phyloP scores from a whole-genome alignment of 352 stramenopile genomes.

The Phytophthora fragariae region DNA sequence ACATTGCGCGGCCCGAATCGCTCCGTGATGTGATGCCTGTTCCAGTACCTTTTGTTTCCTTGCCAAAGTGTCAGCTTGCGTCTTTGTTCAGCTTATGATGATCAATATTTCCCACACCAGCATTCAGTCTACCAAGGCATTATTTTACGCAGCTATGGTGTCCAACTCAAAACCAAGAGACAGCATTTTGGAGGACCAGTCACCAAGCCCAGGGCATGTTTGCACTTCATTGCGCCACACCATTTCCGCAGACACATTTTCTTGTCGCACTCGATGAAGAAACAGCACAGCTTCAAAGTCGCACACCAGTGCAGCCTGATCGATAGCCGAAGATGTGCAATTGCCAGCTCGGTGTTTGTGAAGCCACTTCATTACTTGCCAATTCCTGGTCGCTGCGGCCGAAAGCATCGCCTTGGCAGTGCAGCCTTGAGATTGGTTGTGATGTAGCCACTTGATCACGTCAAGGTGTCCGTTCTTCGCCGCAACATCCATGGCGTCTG shows the following conservation, averaged over 20 bases:
- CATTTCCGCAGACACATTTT: not conserved
- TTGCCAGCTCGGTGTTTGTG: not conserved
- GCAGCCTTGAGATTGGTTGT: not conserved
- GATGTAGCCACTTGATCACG: not conserved
- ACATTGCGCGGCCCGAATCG: too few relatives aligned
- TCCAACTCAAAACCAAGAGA: too few relatives aligned
- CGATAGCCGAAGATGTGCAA: not conserved
- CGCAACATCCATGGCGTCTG: not conserved
- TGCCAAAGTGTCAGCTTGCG: too few relatives aligned
- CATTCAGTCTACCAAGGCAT: too few relatives aligned
- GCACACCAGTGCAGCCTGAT: not conserved
- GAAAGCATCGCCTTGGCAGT: not conserved
- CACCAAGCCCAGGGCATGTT: not conserved
- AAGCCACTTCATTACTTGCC: not conserved
- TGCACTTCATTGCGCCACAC: not conserved
- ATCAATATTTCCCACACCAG: too few relatives aligned
- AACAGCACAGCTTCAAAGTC: not conserved
- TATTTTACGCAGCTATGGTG: too few relatives aligned
- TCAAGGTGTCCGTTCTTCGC: not conserved
- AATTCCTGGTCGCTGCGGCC: not conserved
- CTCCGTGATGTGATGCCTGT: too few relatives aligned
- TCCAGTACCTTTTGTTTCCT: too few relatives aligned
- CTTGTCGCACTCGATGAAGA: not conserved
- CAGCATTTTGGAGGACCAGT: not conserved
- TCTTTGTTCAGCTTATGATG: too few relatives aligned